Evolutionary conservation across 495 filamentous ascomycete genomes (phyloP).

Genomic region (Hypoxylon fragiforme): DNA sequence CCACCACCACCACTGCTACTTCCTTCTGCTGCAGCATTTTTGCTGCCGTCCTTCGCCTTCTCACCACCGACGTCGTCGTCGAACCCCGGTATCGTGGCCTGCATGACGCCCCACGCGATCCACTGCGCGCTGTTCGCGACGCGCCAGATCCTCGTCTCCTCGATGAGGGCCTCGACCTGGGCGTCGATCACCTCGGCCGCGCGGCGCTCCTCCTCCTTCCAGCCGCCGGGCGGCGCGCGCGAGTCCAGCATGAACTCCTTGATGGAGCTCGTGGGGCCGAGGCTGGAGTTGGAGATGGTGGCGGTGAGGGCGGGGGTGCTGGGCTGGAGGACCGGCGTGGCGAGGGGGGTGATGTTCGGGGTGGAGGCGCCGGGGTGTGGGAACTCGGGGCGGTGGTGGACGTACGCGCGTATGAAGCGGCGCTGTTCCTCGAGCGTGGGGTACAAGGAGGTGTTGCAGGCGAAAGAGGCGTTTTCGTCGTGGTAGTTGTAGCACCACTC

Average conservation of each 20-base stretch:
- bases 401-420: slow-evolving; percentile 83
- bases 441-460: slow-evolving; percentile 68
- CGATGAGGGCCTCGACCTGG: slow-evolving; percentile 67
- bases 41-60: background rate
- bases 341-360: slow-evolving; percentile 52
- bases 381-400: slow-evolving; percentile 71
- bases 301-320: slow-evolving; percentile 34
- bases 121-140: slow-evolving; percentile 85
- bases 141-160: slow-evolving; percentile 83
- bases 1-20: no score
- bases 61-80: slow-evolving; percentile 18
- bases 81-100: slow-evolving; percentile 77
- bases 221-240: slow-evolving; percentile 59
- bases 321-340: slow-evolving; percentile 32
- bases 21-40: no score
- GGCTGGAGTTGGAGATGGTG: slow-evolving; percentile 31
- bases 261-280: slow-evolving; percentile 47
- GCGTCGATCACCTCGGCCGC: slow-evolving; percentile 63
- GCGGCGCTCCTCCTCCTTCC: slow-evolving; percentile 61
- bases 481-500: slow-evolving; percentile 99
- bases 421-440: slow-evolving; percentile 80
- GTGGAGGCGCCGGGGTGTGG: slow-evolving; percentile 55
- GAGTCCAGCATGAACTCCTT: slow-evolving; percentile 72
- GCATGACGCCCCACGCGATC: slow-evolving; percentile 95
- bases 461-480: slow-evolving; percentile 62